Percentiles rank a stretch among this genome's conserved stretches.
phyloP scores from a whole-genome alignment of 1,139 yeast genomes.

The Wickerhamiella pararugosa region DNA sequence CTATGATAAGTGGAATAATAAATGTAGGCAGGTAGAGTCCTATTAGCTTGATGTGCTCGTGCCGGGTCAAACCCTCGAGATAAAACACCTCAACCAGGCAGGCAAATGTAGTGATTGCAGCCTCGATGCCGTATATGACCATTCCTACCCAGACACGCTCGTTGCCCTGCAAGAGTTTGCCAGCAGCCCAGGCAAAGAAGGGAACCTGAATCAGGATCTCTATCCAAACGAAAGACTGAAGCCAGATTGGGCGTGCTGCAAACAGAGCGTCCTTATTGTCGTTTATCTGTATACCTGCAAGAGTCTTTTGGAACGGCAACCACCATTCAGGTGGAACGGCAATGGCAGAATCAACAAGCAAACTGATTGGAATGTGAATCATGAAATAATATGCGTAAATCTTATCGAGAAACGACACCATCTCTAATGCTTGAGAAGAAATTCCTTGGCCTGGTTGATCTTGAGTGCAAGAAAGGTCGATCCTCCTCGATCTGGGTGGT shows the following conservation, averaged over 20 bases:
- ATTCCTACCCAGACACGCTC: constrained; percentile 34
- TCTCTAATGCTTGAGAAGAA: too few species aligned
- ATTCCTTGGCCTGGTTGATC: constrained; percentile 47
- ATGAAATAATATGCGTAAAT: constrained; percentile 33
- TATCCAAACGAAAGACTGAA: constrained; percentile 49
- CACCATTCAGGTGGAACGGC: constrained; percentile 44
- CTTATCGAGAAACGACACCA: constrained; percentile 22
- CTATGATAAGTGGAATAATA: constrained; percentile 43
- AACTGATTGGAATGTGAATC: constrained; percentile 60
- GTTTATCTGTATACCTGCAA: constrained; percentile 44
- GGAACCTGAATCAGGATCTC: constrained; percentile 72
- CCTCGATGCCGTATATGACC: constrained; percentile 63
- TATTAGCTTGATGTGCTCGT: constrained; percentile 32
- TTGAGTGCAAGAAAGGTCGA: constrained; percentile 56
- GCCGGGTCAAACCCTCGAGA: constrained; percentile 19
- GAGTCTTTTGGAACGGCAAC: constrained; percentile 31
- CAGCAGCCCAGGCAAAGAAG: constrained; percentile 39
- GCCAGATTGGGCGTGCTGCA: constrained; percentile 47
- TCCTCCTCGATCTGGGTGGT: constrained; percentile 71
- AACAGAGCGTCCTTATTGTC: constrained; percentile 60
- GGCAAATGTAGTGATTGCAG: constrained; percentile 53
- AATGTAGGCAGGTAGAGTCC: constrained; percentile 53
- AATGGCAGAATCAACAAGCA: constrained; percentile 58
- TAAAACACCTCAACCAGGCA: constrained; percentile 31
- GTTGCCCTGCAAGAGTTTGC: constrained; percentile 12